These are phyloP conservation scores for Dothideomycetes sp. DNA, from an alignment of 2,329 filamentous ascomycete genomes.

Conservation along the genomic window DNA sequence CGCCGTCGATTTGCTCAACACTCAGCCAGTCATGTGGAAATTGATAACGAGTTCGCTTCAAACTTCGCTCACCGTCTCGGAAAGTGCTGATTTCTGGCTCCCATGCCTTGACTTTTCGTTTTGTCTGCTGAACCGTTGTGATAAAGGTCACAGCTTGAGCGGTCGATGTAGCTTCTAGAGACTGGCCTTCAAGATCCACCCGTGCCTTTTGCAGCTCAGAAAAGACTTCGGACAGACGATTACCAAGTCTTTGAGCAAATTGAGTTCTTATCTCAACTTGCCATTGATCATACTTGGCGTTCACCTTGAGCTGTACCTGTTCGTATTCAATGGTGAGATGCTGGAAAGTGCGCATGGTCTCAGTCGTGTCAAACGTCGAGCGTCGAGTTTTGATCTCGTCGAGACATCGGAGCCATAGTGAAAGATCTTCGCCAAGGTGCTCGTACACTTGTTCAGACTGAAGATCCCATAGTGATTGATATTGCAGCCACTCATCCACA, in stretches of 20 bases:
- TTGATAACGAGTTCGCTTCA: constrained; percentile 85
- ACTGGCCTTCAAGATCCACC: constrained; percentile 81
- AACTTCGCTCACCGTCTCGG: constrained; percentile 84
- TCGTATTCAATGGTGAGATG: constrained; percentile 96
- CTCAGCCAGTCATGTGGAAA: constrained; percentile 90
- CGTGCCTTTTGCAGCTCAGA: constrained; percentile 85
- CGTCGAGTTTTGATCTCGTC: constrained; percentile 94
- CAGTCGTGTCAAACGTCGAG: constrained; percentile 93
- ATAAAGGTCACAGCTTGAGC: constrained; percentile 97
- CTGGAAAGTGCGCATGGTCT: constrained; percentile 84
- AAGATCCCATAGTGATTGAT: constrained; percentile 96
- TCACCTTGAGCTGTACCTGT: constrained; percentile 96
- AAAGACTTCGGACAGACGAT: constrained; percentile 84
- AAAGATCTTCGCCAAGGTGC: constrained; percentile 78
- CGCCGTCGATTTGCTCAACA: constrained; percentile 90
- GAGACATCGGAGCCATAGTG: constrained; percentile 88
- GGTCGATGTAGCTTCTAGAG: constrained; percentile 86
- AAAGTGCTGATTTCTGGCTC: constrained; percentile 94
- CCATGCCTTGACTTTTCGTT: constrained; percentile 87
- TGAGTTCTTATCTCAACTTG: constrained; percentile 93
- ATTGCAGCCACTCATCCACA: constrained; percentile 96
- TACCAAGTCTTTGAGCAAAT: constrained; percentile 80
- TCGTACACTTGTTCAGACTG: constrained; percentile 94
- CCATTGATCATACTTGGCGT: constrained; percentile 99
- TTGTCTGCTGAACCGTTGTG: constrained; percentile 92